Evolutionary conservation across 1,284 basidiomycete genomes (phyloP).

Genomic region (Xerocomus tenax): DNA sequence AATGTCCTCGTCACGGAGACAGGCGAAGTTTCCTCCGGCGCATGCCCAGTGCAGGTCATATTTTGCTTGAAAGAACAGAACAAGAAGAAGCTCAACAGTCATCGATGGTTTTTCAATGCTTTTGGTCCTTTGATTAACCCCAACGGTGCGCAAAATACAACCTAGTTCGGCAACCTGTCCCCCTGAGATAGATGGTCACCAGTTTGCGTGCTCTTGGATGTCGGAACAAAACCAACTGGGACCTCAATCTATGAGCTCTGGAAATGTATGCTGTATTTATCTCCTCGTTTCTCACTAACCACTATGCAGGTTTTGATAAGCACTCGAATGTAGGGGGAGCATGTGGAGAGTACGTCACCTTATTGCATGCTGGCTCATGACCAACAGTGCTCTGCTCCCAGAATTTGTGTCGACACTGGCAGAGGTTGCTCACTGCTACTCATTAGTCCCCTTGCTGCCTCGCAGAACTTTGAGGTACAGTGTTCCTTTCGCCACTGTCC

Average conservation of each 20-base stretch:
- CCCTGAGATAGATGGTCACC: not conserved
- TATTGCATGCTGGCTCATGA: not conserved
- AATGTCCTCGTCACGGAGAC: conserved; percentile 70
- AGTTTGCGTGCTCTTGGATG: conserved; percentile 84
- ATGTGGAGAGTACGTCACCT: conserved; percentile 72
- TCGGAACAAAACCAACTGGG: conserved; percentile 88
- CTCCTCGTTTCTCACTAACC: conserved; percentile 9
- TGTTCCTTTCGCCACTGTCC: not conserved
- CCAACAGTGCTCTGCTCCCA: conserved; percentile 22
- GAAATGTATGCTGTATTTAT: conserved; percentile 55
- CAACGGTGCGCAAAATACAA: conserved; percentile 43
- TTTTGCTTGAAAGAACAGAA: conserved; percentile 95
- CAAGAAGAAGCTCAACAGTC: conserved; percentile 90
- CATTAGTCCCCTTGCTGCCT: conserved; percentile 80
- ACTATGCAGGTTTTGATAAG: conserved; percentile 68
- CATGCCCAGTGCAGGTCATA: conserved; percentile 83
- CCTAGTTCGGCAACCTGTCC: not conserved
- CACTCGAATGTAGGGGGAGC: conserved; percentile 88
- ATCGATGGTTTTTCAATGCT: conserved; percentile 97
- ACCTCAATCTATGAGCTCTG: conserved; percentile 93
- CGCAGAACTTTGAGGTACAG: conserved; percentile 78
- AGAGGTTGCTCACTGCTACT: conserved; percentile 72
- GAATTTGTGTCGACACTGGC: conserved; percentile 79
- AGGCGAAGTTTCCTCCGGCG: conserved; percentile 78
- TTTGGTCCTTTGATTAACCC: conserved; percentile 83